Evolutionary conservation across 495 filamentous ascomycete species (phyloP).

Genomic region (Hyaloscypha hepaticicola): DNA sequence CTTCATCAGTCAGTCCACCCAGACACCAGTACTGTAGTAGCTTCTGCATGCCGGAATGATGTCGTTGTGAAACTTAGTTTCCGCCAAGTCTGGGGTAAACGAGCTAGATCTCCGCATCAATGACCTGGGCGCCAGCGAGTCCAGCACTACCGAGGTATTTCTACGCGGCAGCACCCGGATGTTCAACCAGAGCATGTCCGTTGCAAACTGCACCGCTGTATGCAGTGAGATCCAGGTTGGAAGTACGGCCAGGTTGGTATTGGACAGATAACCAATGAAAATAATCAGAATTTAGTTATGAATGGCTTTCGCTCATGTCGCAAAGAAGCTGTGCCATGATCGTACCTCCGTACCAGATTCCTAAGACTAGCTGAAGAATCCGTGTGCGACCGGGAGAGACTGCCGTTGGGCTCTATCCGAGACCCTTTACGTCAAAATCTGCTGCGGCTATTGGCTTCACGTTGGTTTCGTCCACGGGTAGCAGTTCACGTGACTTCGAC

Average conservation of each 20-base stretch:
- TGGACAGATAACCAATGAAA: background rate
- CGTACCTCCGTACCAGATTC: background rate
- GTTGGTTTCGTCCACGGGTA: background rate
- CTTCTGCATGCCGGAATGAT: background rate
- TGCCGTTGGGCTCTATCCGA: background rate
- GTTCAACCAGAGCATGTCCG: background rate
- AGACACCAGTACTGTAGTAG: background rate
- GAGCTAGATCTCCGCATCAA: background rate
- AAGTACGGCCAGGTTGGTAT: background rate
- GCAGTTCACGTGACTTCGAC: background rate
- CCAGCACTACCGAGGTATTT: constrained; percentile 10
- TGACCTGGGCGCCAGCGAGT: background rate
- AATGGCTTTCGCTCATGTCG: background rate
- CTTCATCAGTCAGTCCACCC: constrained; percentile 16
- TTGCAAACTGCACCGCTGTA: no score
- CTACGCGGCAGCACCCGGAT: background rate
- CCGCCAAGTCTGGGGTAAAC: constrained; percentile 18
- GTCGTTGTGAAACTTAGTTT: background rate
- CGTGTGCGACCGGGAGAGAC: background rate
- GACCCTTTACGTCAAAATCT: background rate
- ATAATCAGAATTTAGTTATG: background rate
- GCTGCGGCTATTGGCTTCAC: background rate
- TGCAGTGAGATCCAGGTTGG: no score
- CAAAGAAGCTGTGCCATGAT: background rate
- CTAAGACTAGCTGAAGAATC: background rate